Evolutionary conservation across 2,329 filamentous ascomycete species (phyloP).

Genomic region (Lasiodiplodia sp.): DNA sequence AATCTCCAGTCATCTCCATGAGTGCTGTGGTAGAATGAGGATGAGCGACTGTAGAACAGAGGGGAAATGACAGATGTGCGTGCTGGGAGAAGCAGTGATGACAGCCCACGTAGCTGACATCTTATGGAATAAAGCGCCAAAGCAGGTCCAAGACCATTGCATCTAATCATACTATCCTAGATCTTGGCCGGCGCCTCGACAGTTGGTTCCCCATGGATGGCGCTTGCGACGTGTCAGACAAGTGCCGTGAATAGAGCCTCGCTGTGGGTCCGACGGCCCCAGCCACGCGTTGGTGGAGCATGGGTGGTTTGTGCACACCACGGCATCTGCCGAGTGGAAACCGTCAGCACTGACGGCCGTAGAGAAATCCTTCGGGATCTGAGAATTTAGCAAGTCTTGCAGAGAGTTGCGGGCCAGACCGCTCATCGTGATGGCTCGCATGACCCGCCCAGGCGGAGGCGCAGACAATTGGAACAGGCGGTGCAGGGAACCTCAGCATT

Average conservation of each 20-base stretch:
- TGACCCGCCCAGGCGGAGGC: slow-evolving; percentile 15
- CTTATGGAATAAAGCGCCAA: slow-evolving; percentile 1
- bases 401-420: not conserved
- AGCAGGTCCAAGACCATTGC: not conserved
- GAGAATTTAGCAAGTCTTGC: not conserved
- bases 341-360: not conserved
- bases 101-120: not conserved
- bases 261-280: slow-evolving; percentile 4
- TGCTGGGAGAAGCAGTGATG: not conserved
- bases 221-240: not conserved
- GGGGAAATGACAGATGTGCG: slow-evolving; percentile 1
- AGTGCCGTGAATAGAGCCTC: slow-evolving; percentile 8
- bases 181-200: not conserved
- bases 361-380: not conserved
- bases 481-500: not conserved
- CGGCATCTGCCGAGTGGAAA: not conserved
- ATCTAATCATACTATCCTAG: not conserved
- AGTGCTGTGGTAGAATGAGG: slow-evolving; percentile 3
- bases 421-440: slow-evolving; percentile 3
- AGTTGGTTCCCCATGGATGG: slow-evolving; percentile 1
- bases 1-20: slow-evolving; percentile 6
- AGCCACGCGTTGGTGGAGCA: slow-evolving; percentile 9
- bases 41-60: not conserved
- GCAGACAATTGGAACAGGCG: not conserved
- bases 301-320: not conserved